Percentiles rank a stretch among this genome's conserved stretches.
These are phyloP conservation scores for Peronospora belbahrii DNA, from an alignment of 352 stramenopile species.

Conservation along the genomic window DNA sequence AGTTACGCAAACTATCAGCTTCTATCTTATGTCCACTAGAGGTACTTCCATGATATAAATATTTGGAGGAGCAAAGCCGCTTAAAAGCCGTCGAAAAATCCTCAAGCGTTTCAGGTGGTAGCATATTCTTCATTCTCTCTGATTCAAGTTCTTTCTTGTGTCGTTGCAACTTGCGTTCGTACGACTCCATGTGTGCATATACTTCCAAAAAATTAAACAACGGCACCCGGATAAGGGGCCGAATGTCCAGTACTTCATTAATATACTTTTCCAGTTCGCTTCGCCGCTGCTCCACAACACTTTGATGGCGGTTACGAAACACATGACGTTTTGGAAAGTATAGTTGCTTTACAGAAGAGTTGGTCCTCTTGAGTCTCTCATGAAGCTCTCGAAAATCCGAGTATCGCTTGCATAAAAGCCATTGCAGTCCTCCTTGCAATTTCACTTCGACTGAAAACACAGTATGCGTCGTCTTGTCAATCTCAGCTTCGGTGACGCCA, in stretches of 20 bases:
- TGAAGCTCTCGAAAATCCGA: constrained; percentile 85
- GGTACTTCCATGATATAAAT: constrained; percentile 58
- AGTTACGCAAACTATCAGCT: constrained; percentile 17
- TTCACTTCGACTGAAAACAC: constrained; percentile 76
- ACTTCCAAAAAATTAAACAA: constrained; percentile 87
- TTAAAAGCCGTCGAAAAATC: constrained; percentile 76
- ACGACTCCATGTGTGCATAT: constrained; percentile 83
- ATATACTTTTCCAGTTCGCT: constrained; percentile 85
- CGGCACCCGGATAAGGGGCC: constrained; percentile 68
- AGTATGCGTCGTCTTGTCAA: constrained; percentile 78
- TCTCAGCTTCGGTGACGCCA: constrained; percentile 68
- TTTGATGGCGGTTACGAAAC: constrained; percentile 78
- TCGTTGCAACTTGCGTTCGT: constrained; percentile 74
- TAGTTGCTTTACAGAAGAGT: constrained; percentile 64
- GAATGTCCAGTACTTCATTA: constrained; percentile 78
- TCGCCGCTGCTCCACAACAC: constrained; percentile 79
- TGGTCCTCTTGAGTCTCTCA: constrained; percentile 75
- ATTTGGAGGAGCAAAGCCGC: constrained; percentile 77
- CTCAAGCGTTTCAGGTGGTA: constrained; percentile 48
- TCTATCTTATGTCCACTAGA: constrained; percentile 23
- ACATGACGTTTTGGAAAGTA: constrained; percentile 83
- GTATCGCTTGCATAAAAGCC: constrained; percentile 86
- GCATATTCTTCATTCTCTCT: constrained; percentile 82
- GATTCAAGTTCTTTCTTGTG: constrained; percentile 85
- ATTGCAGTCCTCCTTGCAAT: constrained; percentile 73